Conservation (phyloP, 805 yeast genomes). For the Saturnispora kantuleensis region DNA sequence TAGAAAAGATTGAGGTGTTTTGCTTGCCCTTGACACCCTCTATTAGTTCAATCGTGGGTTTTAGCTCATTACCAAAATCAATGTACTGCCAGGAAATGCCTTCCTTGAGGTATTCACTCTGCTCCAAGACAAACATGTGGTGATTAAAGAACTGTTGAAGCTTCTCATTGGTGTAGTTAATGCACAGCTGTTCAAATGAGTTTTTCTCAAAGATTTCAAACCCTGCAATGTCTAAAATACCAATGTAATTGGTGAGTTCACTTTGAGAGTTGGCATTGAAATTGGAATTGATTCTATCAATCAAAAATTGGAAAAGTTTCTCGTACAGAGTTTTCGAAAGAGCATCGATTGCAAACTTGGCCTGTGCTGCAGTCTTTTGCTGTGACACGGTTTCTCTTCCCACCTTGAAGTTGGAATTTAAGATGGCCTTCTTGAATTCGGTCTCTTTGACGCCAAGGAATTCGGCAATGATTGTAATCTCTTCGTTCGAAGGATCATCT, state of each 20-base stretch:
- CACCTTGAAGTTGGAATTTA: slow-evolving; percentile 80
- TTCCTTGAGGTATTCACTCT: slow-evolving; percentile 49
- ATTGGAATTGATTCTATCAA: slow-evolving; percentile 62
- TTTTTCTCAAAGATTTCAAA: slow-evolving; percentile 50
- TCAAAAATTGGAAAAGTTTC: slow-evolving; percentile 67
- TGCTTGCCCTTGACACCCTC: slow-evolving; percentile 50
- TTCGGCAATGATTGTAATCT: slow-evolving; percentile 42
- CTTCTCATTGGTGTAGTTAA: slow-evolving; percentile 51
- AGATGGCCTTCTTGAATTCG: slow-evolving; percentile 46
- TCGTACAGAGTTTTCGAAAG: slow-evolving; percentile 83
- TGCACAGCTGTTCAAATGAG: slow-evolving; percentile 52
- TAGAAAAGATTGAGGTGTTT: slow-evolving; percentile 67
- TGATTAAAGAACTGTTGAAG: slow-evolving; percentile 54
- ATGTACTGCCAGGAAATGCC: slow-evolving; percentile 63
- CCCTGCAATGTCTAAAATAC: slow-evolving; percentile 54
- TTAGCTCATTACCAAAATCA: slow-evolving; percentile 91
- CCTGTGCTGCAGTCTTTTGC: slow-evolving; percentile 70
- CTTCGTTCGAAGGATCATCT: slow-evolving; percentile 36
- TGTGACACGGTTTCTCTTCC: slow-evolving; percentile 82
- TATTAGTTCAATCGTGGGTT: slow-evolving; percentile 87
- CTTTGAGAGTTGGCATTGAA: slow-evolving; percentile 26
- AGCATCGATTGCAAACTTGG: slow-evolving; percentile 74
- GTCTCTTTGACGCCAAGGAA: slow-evolving; percentile 52
- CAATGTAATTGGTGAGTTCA: slow-evolving; percentile 35
- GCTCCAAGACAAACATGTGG: slow-evolving; percentile 51